Evolutionary conservation across 345 rosid species (phyloP).

Genomic region (Salix brachista): DNA sequence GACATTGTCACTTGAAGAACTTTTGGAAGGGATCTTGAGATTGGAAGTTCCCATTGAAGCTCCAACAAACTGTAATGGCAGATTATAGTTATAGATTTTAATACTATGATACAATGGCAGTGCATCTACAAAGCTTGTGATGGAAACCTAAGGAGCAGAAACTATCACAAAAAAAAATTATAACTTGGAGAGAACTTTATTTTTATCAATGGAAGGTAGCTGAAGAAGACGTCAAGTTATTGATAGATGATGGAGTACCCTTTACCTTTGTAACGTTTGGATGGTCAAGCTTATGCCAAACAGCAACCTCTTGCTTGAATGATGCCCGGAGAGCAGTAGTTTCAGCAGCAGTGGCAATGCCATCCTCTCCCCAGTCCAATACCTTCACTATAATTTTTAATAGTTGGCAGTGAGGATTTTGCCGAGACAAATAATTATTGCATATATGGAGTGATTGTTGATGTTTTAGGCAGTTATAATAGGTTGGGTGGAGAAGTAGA

Average conservation of each 20-base stretch:
- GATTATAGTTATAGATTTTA: conserved; percentile 5
- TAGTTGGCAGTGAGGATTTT: not conserved
- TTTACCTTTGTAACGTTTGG: conserved; percentile 30
- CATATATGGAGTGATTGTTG: not conserved
- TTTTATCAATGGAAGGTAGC: not conserved
- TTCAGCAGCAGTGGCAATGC: conserved; percentile 32
- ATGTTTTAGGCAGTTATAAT: not conserved
- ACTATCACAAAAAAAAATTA: not conserved
- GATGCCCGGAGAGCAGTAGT: conserved; percentile 32
- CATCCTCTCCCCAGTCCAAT: conserved; percentile 37
- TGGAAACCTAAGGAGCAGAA: not conserved
- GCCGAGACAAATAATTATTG: not conserved
- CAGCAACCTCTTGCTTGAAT: conserved; percentile 36
- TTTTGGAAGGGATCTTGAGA: conserved; percentile 25
- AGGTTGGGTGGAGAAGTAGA: not conserved
- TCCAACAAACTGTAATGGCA: conserved; percentile 27
- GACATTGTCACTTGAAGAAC: conserved; percentile 6
- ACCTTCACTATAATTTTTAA: conserved; percentile 22
- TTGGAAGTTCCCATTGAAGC: conserved; percentile 38
- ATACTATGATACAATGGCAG: not conserved
- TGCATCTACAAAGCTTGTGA: not conserved
- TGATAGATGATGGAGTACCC: not conserved
- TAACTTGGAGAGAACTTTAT: not conserved
- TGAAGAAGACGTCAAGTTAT: not conserved
- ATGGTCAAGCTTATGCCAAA: conserved; percentile 33